phyloP scores from a whole-genome alignment of 306 rosid genomes.

The Senna tora region DNA sequence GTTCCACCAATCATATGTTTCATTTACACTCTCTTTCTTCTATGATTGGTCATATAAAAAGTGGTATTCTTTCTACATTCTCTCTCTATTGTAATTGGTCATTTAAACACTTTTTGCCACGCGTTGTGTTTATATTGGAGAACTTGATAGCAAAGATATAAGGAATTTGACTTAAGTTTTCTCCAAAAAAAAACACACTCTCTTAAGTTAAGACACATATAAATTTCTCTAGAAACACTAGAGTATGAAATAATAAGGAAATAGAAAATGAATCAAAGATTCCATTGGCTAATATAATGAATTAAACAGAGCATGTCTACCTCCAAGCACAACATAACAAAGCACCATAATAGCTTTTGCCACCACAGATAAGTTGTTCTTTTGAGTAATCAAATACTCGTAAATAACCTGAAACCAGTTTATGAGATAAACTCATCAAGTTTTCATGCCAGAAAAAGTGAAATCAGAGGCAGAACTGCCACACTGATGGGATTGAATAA shows the following conservation, averaged over 20 bases:
- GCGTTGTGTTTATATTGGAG: no score
- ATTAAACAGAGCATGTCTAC: slow-evolving; percentile 47
- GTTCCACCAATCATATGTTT: no score
- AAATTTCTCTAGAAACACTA: slow-evolving; percentile 19
- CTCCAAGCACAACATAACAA: slow-evolving; percentile 98
- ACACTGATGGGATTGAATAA: slow-evolving; percentile 23
- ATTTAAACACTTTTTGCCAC: no score
- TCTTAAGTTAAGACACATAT: neutral
- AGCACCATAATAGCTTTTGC: slow-evolving; percentile 97
- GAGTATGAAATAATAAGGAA: slow-evolving; percentile 19
- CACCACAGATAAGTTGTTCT: slow-evolving; percentile 93
- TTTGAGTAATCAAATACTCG: slow-evolving; percentile 89
- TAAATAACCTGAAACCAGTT: slow-evolving; percentile 69
- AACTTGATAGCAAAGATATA: no score
- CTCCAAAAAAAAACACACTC: neutral
- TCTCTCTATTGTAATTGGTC: no score
- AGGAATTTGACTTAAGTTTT: no score
- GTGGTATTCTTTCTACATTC: no score
- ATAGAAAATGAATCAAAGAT: slow-evolving; percentile 31
- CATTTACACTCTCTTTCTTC: no score
- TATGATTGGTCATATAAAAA: no score
- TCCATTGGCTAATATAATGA: slow-evolving; percentile 24
- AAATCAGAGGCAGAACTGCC: neutral
- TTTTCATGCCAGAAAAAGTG: slow-evolving; percentile 6
- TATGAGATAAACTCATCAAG: slow-evolving; percentile 35